Percentiles rank a stretch among this genome's conserved stretches.
Conservation (phyloP, 176 grass and related monocot species). For the Eremochloa ophiuroides region DNA sequence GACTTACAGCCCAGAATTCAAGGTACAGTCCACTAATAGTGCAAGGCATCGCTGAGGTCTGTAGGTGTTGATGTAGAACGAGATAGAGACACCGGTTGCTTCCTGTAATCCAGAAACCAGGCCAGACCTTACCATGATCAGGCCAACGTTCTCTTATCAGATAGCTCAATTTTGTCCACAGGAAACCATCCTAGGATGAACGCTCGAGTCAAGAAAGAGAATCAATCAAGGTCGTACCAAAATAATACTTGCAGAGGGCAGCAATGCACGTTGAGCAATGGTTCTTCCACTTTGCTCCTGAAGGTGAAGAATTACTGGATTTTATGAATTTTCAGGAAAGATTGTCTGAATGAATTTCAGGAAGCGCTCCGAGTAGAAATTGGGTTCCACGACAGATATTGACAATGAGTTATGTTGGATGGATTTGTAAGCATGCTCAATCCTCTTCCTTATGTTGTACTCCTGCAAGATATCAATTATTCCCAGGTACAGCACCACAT, state of each 20-base stretch:
- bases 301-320: neutral
- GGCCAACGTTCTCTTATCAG: neutral
- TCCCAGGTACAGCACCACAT: conserved; percentile 89
- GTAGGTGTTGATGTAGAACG: neutral
- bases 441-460: conserved; percentile 81
- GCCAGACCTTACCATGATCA: neutral
- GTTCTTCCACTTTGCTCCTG: neutral
- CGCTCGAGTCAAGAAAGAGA: neutral
- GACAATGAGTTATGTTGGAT: conserved; percentile 70
- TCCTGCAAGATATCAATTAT: conserved; percentile 97
- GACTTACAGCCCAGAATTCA: neutral
- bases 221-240: too few species aligned
- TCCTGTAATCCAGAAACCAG: neutral
- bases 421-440: conserved; percentile 84
- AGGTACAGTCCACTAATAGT: too few species aligned
- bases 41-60: neutral
- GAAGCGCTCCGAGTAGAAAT: conserved; percentile 77
- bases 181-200: neutral
- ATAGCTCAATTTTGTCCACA: neutral
- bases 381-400: conserved; percentile 75
- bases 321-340: conserved; percentile 69
- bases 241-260: too few species aligned
- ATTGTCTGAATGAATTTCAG: conserved; percentile 73
- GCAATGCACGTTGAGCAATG: neutral
- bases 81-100: neutral